These are phyloP conservation scores for Senna tora DNA, from an alignment of 306 rosid genomes.

Conservation along the genomic window DNA sequence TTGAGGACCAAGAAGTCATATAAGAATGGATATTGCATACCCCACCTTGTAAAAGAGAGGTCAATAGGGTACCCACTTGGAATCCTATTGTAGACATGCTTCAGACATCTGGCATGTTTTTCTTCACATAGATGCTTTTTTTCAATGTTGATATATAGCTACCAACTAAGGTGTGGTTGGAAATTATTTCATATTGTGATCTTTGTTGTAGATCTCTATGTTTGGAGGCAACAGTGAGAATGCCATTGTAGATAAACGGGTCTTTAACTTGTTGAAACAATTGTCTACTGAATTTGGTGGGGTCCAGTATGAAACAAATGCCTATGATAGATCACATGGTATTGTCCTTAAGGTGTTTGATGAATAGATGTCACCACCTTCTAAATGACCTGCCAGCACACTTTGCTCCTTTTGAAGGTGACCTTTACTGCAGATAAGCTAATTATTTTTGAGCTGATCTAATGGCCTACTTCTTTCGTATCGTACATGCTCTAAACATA, in stretches of 20 bases:
- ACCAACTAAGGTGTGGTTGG: no score
- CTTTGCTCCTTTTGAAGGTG: no score
- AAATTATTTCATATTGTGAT: no score
- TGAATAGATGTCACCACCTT: not conserved
- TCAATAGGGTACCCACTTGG: no score
- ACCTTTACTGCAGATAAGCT: not conserved
- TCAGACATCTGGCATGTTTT: no score
- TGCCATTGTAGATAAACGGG: not conserved
- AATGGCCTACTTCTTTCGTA: not conserved
- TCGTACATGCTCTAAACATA: constrained; percentile 30
- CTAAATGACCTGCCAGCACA: not conserved
- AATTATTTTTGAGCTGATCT: not conserved
- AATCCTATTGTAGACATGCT: no score
- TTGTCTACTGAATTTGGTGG: not conserved
- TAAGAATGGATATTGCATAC: not conserved
- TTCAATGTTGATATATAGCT: no score
- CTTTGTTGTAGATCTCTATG: no score
- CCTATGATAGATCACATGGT: constrained; percentile 16
- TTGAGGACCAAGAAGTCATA: no score
- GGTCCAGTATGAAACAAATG: constrained; percentile 1
- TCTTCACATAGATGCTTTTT: no score
- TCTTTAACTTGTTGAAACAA: not conserved
- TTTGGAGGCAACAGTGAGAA: no score
- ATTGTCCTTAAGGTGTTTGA: constrained; percentile 10
- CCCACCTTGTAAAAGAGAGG: not conserved